Conservation (phyloP, 345 rosid genomes). For the Cardiospermum halicacabum region DNA sequence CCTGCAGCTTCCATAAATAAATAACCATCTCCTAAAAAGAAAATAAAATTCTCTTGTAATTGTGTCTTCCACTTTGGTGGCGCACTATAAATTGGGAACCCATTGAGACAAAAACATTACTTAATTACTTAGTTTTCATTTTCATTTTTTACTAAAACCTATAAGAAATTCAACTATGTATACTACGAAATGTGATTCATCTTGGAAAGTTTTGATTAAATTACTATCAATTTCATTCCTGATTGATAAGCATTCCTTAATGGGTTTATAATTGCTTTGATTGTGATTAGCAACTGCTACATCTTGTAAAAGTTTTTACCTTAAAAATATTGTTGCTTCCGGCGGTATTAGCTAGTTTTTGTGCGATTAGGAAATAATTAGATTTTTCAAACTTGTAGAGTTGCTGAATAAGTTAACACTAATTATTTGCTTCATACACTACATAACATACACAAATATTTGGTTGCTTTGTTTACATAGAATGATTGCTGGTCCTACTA, state of each 20-base stretch:
- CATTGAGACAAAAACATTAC: too few relatives aligned
- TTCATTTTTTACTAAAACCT: too few relatives aligned
- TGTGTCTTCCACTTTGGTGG: background rate
- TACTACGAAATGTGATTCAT: too few relatives aligned
- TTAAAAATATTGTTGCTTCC: background rate
- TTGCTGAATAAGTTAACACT: background rate
- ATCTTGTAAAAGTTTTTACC: background rate
- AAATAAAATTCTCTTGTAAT: too few relatives aligned
- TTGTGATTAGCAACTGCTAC: background rate
- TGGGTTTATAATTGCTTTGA: background rate
- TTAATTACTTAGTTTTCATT: too few relatives aligned
- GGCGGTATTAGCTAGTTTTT: background rate
- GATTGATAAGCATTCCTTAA: too few relatives aligned
- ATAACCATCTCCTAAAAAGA: too few relatives aligned
- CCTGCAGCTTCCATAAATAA: too few relatives aligned
- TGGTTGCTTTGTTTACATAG: background rate
- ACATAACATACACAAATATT: background rate
- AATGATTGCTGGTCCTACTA: background rate
- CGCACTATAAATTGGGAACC: too few relatives aligned
- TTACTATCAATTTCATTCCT: too few relatives aligned
- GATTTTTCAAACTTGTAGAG: background rate
- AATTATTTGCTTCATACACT: background rate
- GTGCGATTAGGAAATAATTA: background rate
- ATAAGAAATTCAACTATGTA: too few relatives aligned
- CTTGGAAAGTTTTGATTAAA: too few relatives aligned